Base-by-base conservation (phyloP, 1,284 basidiomycete genomes). In the Crepidotus sp. region DNA sequence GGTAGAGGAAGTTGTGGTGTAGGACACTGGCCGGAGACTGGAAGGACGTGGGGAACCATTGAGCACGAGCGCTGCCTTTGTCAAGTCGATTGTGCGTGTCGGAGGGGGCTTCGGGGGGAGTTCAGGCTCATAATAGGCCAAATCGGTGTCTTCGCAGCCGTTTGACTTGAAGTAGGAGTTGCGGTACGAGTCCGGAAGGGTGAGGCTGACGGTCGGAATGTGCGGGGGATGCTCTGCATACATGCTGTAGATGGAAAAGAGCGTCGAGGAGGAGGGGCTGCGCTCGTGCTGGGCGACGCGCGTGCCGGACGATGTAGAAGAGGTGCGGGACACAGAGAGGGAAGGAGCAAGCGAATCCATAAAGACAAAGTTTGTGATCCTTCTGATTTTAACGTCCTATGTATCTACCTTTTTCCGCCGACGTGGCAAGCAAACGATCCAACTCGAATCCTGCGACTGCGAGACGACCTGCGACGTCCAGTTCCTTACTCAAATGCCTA, bases 161-260 rank as follows among this genome's bases (percentile, higher is more conserved):
- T 55, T 52, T 25, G 55, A 36, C 15, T 50, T 54, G 33, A 54
- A 51, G 34, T 54, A 54, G 15, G 61, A 57, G 40, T 52, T 55
- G 13, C 55, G 57, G 15, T 52, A 57, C 45, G 56, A 51, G 30
- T 58, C 57, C 39, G 59, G 57, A 37, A 59, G 57, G 30, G 56
- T 57, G 41, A 62, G 49, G 55, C 57, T 61, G 54, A 63, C 57
- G 33, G 56, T 52, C 33, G 61, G 60, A 24, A 57, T 49, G 42
- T 56, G 55, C 19, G 45, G 11, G 11, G 47, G 46, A 11, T 36
- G 21, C 30, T 71, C 67, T 55, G 74, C 72, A 59, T 86, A 87
- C 83, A 86, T 87, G 39, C 80, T 84, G 60, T 84, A 87, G 45
- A 87, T 87, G 45, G 81, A 79, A 59, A 82, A 76, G 54, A 85